Evolutionary conservation across 108 stramenopile species (phyloP), one percentile per base, ranked within the genome.

Genomic region (Nitzschia inconspicua): DNA sequence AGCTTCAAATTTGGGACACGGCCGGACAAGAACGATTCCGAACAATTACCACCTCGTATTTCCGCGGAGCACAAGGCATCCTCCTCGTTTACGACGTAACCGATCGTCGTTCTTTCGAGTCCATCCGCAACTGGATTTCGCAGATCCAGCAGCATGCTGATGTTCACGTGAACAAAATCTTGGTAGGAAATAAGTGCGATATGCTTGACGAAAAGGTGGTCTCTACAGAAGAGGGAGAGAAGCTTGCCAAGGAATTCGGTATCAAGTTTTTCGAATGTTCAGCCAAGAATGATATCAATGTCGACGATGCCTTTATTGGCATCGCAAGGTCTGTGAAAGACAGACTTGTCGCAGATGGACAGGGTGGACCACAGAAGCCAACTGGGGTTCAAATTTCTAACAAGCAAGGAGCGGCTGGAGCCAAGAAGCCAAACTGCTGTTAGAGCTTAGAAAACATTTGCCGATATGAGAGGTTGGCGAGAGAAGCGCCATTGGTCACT

Each of bases 121-220:
- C 82, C 62, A 95, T 99, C 41, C 86, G 93, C 64, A 95, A 96
- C 78, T 99, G 99, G 99, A 95, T 99, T 48, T 83, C 80, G 5
- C 96, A 99, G 69, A 98, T 99, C 55, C 93, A 96, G 75, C 86
- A 95, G 59, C 95, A 98, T 63, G 97, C 97, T 5, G 95, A 95
- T 44, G 91, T 91, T n/a, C 87, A 97, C 54, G 95, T 94, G 43
- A 94, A 91, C 80, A 97, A 95, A 65, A 91, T 99, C 57, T 63
- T 99, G 58, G 88, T 98, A 26, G 99, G 97, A 25, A 99, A 99
- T 93, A 99, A 99, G 81, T 96, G 95, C 76, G 99, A 99, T 80
- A 95, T 95, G 93, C 60, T 85, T 9, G 83, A 93, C 53, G 90
- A 95, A 53, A 88, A 96, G 79, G 93, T 91, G 13, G 96, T 99